Evolutionary conservation across 2,329 filamentous ascomycete genomes (phyloP), one percentile per base, ranked within the genome.

Genomic region (Sordariomycetes sp.): DNA sequence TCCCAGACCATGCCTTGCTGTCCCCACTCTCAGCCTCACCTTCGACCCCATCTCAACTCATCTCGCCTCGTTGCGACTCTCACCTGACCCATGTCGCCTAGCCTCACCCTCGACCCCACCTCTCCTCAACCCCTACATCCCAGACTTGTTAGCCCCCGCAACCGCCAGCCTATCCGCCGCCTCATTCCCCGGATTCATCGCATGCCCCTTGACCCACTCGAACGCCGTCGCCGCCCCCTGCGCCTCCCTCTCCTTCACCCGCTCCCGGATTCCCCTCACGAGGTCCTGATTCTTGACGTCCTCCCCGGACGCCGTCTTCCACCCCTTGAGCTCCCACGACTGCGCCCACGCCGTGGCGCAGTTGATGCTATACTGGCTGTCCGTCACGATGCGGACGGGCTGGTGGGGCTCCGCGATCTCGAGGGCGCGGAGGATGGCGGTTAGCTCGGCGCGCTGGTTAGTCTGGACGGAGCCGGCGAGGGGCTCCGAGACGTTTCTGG

Each of bases 401-500:
- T 87, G 79, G 59, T 85, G 76, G 17, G 80, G 71, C 0, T 88
- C 85, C 1, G 85, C 83, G 52, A 86, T 80, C 65, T 96, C 84
- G 24, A 97, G 76, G 0, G 91, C 91, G 58, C 91, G 86, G 34
- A 89, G 76, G 61, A 97, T 86, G 8, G 90, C 94, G 25, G 88
- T 91, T 59, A 99, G 76, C 72, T 99, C 94, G n/a, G 92, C 94
- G 2, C 94, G 87, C 69, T 97, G 90, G 68, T 99, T 99, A 1
- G 94, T 97, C 71, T 97, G 94, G 10, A 78, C 76, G 17, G 78
- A 75, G 55, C 90, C 90, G 55, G 77, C 71, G 2, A 96, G 79
- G 3, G 84, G 82, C 70, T 95, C 90, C 13, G 88, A 89, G 25
- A 95, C 68, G 66, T 85, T 85, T 61, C 76, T 79, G 57, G 45